phyloP scores from a whole-genome alignment of 352 stramenopile genomes.

The Globisporangium apiculatum region DNA sequence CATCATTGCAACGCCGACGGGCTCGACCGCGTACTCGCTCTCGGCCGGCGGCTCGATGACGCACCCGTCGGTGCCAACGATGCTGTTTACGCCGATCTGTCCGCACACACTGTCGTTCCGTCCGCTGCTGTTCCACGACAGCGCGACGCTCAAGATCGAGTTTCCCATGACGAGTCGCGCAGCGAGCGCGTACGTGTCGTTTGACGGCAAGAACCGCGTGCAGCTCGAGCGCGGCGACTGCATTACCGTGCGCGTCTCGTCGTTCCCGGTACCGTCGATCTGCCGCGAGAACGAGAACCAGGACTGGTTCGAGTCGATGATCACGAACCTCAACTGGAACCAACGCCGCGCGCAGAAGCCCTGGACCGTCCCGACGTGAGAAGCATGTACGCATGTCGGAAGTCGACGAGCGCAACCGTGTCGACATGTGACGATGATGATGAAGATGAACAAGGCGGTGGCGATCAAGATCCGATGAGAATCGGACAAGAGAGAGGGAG shows the following conservation, averaged over 20 bases:
- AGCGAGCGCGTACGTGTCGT: conserved; percentile 80
- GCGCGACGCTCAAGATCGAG: conserved; percentile 85
- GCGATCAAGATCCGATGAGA: no score
- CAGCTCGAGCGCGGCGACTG: conserved; percentile 81
- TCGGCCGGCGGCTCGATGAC: conserved; percentile 96
- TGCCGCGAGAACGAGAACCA: conserved; percentile 86
- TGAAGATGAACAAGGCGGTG: no score
- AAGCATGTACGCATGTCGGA: no score
- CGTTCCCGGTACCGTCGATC: conserved; percentile 83
- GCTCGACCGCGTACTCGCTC: conserved; percentile 97
- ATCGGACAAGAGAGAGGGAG: not conserved
- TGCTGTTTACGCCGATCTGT: conserved; percentile 98
- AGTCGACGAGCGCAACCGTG: no score
- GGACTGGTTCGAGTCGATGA: conserved; percentile 91
- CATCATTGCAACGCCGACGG: conserved; percentile 97
- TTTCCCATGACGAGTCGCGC: conserved; percentile 76
- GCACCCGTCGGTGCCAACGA: conserved; percentile 95
- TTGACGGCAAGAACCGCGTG: conserved; percentile 89
- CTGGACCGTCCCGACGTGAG: conserved; percentile 27
- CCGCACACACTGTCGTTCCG: conserved; percentile 95
- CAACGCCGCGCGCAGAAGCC: conserved; percentile 79
- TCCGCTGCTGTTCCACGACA: conserved; percentile 89
- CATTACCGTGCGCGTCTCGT: conserved; percentile 83
- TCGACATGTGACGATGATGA: no score
- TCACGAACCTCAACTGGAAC: conserved; percentile 92